Base-by-base conservation (phyloP, 768 basidiomycete species). In the Tricholomella constricta region DNA sequence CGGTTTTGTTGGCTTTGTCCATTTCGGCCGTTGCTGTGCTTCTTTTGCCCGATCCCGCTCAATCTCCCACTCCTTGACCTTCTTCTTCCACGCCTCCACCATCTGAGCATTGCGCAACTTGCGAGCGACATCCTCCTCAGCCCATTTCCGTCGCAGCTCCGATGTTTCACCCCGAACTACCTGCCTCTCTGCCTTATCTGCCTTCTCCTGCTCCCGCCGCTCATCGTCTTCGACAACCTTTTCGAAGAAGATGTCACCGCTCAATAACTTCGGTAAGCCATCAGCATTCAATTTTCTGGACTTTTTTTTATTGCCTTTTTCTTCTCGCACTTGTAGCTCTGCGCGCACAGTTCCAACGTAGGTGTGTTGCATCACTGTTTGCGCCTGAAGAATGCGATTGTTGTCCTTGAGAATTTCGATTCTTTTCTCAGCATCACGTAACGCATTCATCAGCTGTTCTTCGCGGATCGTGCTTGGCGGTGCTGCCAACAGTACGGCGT, bases 111-210 rank as follows among this genome's bases (percentile, higher is more conserved):
- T 43, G 4, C 32, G 27, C 17, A 43, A 7, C 29, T 40, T 29
- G 8, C 29, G 27, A 19, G 9, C 49, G 19, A 46, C 48, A 11
- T 54, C 52, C 29, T 42, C 52, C 23, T 49, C 45, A 34, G 49
- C 46, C 44, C 37, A 38, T 19, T 45, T 32, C 37, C 41, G 50
- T 43, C 44, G 17, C 23, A 23, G 34, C 19, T 46, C 43, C n/a
- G 45, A 36, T 19, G 51, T 50, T 31, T n/a, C n/a, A n/a, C 44
- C 45, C 6, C 7, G 40, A 11, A 7, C 22, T 4, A 3, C 25
- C 23, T 42, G 27, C 25, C 25, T 8, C 4, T 12, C 22, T 7
- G 4, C 25, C 32, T 42, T 35, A 34, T 31, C 41, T 23, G 12
- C 40, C 34, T 40, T 25, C 19, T n/a, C 40, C 17, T 8, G n/a